A percentile compares a stretch with the other conserved stretches of the same genome.
Evolutionary conservation across 225 moss, liverwort and hornwort genomes (phyloP).

Genomic region (Asterella californica): DNA sequence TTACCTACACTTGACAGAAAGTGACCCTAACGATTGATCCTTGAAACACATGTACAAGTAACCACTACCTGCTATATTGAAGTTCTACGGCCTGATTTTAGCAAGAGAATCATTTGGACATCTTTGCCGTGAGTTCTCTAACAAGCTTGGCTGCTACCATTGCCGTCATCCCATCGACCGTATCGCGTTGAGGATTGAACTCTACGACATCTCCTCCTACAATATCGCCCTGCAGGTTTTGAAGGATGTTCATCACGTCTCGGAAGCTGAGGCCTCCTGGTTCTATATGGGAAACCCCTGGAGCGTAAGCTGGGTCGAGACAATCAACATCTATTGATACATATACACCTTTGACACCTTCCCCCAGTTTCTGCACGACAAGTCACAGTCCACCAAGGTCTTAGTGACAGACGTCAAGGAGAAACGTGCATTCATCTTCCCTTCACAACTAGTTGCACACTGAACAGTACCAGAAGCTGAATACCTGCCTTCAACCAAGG

Average conservation of each 20-base stretch:
- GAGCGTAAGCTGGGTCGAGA: conserved; percentile 91
- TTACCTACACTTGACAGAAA: neutral
- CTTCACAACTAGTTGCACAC: neutral
- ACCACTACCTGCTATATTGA: neutral
- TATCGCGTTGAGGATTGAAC: conserved; percentile 97
- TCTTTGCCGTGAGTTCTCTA: conserved; percentile 85
- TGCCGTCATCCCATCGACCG: conserved; percentile 96
- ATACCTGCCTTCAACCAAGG: no score
- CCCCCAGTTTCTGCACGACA: conserved; percentile 55
- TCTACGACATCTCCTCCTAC: conserved; percentile 96
- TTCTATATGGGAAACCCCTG: conserved; percentile 97
- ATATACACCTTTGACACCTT: conserved; percentile 89
- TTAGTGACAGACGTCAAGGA: neutral
- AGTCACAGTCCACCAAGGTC: neutral
- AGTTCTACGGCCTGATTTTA: neutral
- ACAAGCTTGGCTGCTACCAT: conserved; percentile 99
- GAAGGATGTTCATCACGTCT: conserved; percentile 94
- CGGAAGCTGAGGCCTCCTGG: conserved; percentile 89
- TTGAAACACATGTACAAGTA: conserved; percentile 5
- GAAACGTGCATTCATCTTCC: neutral
- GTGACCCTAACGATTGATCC: neutral
- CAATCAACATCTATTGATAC: conserved; percentile 94
- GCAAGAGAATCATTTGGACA: conserved; percentile 55
- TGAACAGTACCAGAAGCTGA: no score
- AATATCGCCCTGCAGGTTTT: conserved; percentile 73